Base-by-base conservation (phyloP, 805 yeast genomes). In the Teunomyces atbi region DNA sequence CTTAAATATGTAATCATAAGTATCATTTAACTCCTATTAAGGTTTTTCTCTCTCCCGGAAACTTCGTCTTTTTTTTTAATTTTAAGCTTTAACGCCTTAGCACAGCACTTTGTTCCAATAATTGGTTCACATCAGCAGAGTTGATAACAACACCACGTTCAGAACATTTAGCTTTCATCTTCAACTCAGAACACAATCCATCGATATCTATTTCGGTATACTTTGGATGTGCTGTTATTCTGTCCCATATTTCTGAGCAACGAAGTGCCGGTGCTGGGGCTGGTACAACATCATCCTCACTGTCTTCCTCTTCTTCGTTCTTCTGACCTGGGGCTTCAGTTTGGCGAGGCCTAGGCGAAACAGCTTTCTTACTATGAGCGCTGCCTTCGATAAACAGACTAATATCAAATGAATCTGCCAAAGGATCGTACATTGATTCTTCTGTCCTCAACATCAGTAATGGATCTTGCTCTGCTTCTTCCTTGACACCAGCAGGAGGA, bases 171-270 rank as follows among this genome's bases (percentile, higher is more conserved):
- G 98, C 99, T 76, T 92, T 94, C 32, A 83, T 68, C 67, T 92
- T 87, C 61, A 94, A 76, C 69, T 94, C 99, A 37, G 71, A 62
- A 76, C 99, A 94, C 62, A 94, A 77, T 2, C 96, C 95, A 61
- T 92, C 97, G 53, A 94, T 91, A 65, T 94, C 99, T 44, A 94
- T 75, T 49, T 91, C 97, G 4, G 94, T 82, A 65, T 91, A 94
- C 61, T 86, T 82, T 28, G 99, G 98, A 73, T 94, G 98, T 18
- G 94, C 68, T 1, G 97, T 87, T 32, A 94, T 86, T 60, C 98
- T 79, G 65, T 92, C 98, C 99, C 99, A 94, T 12, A 92, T 85
- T 55, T 90, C 97, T 0, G 96, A 81, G 66, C 99, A 94, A 59
- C 81, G 82, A 53, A 81, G 62, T 11, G 78, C 73, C 13, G 66